Evolutionary conservation across 139 green algal genomes (phyloP).

Genomic region (Chlamydomonas asymmetrica): DNA sequence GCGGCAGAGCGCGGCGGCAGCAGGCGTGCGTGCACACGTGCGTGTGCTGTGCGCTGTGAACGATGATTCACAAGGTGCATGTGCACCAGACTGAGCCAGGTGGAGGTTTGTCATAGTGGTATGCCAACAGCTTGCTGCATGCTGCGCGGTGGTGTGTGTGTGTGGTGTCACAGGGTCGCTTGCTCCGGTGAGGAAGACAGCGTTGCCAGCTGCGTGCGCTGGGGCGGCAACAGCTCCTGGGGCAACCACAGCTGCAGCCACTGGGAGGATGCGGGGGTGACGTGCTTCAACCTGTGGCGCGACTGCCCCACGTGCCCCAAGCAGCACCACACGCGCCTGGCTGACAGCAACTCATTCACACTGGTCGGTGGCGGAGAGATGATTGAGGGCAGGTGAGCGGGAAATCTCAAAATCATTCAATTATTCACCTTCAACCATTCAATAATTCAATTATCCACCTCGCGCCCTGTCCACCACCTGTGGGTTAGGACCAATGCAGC

Average conservation of each 20-base stretch:
- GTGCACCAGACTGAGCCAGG: too few species aligned
- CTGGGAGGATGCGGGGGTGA: conserved; percentile 33
- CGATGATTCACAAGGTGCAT: too few species aligned
- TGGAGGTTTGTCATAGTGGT: too few species aligned
- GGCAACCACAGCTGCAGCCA: conserved; percentile 22
- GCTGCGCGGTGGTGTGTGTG: too few species aligned
- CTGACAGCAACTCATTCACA: not conserved
- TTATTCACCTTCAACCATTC: too few species aligned
- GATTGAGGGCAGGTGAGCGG: not conserved
- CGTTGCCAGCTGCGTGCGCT: not conserved
- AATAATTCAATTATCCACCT: too few species aligned
- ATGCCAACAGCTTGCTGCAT: too few species aligned
- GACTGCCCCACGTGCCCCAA: not conserved
- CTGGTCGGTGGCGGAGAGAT: not conserved
- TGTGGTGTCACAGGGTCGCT: not conserved
- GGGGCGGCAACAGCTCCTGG: not conserved
- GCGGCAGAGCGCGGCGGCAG: too few species aligned
- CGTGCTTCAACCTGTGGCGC: conserved; percentile 23
- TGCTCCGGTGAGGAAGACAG: conserved; percentile 12
- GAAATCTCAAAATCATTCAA: too few species aligned
- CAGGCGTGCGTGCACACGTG: too few species aligned
- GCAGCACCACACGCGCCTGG: conserved; percentile 13
- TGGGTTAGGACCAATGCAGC: too few species aligned
- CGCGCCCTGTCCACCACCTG: not conserved
- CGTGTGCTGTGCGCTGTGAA: too few species aligned